Evolutionary conservation across 169 alveolate genomes (phyloP), one percentile per base, ranked within the genome.

Genomic region (Cryptosporidium ryanae): DNA sequence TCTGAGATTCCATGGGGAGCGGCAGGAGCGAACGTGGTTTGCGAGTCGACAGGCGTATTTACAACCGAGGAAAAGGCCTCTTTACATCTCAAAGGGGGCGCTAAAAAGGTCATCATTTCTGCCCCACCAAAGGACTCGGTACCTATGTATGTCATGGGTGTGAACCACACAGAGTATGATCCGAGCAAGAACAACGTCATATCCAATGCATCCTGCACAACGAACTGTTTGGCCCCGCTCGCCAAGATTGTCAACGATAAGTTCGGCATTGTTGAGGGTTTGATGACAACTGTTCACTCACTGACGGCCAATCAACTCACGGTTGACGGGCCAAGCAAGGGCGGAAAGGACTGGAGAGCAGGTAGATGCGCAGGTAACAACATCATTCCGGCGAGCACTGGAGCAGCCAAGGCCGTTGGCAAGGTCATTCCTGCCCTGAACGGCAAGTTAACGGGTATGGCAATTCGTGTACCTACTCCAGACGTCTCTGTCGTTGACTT

Each of bases 291-390:
- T n/a, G 99, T 98, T 46, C 99, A 98, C 92, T 99, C 99, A 52
- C 93, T 96, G 89, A 98, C 99, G 17, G 98, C 99, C 61, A 98
- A 96, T 94, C 99, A 98, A 94, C 94, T 97, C 84, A 96, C 99
- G 76, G 99, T 98, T 49, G 99, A 98, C 89, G 99, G 99, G 54
- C 99, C 99, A 64, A 95, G 99, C 48, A 96, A 97, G 90, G 99
- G 99, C 23, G 99, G 99, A 65, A 98, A 98, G 93, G 99, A 98
- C 96, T 98, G 99, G 99, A 95, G 99, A 90, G 99, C 99, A 44
- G 99, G 99, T 48, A 94, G 99, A 70, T 97, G 99, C 83, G 99
- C 99, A 10, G 97, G 97, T 46, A 94, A 93, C 87, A 98, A 98
- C 95, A 96, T 98, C 84, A 97, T 98, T 87, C 99, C 99, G 27